Percentiles rank a stretch among this genome's conserved stretches.
phyloP scores from a whole-genome alignment of 495 filamentous ascomycete species.

The Penicillium argentinense region DNA sequence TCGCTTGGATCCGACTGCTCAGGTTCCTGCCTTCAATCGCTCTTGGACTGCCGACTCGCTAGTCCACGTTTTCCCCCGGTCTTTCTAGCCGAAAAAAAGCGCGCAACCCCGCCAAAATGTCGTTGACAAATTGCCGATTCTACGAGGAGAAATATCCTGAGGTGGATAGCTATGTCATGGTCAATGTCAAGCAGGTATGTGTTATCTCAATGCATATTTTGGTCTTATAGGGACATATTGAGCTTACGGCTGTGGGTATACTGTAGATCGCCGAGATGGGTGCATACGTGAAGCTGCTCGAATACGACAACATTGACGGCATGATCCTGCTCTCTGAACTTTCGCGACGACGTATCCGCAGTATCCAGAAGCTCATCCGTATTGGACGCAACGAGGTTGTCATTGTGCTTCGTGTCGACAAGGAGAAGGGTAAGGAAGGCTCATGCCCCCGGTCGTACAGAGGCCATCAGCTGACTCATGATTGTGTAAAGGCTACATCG shows the following conservation, averaged over 20 bases:
- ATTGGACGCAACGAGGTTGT: constrained; percentile 98
- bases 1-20: constrained; percentile 7
- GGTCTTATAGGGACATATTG: background rate
- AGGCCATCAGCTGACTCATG: constrained; percentile 27
- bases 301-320: constrained; percentile 99
- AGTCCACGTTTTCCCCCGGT: constrained; percentile 14
- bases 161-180: constrained; percentile 99
- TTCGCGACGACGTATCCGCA: constrained; percentile 92
- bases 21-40: constrained; percentile 8
- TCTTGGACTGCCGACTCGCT: constrained; percentile 21
- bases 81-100: constrained; percentile 29
- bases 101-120: constrained; percentile 69
- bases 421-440: constrained; percentile 80
- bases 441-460: background rate
- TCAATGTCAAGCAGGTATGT: constrained; percentile 90
- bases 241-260: constrained; percentile 9
- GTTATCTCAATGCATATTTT: background rate
- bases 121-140: constrained; percentile 96
- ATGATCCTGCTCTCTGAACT: constrained; percentile 98
- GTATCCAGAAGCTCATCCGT: constrained; percentile 97
- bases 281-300: constrained; percentile 97
- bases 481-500: constrained; percentile 74
- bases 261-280: constrained; percentile 97
- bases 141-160: constrained; percentile 99
- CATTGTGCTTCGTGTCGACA: constrained; percentile 95